Evolutionary conservation across 208 protist genomes (phyloP), one percentile per base, ranked within the genome.

Genomic region (Crithidia mellificae): DNA sequence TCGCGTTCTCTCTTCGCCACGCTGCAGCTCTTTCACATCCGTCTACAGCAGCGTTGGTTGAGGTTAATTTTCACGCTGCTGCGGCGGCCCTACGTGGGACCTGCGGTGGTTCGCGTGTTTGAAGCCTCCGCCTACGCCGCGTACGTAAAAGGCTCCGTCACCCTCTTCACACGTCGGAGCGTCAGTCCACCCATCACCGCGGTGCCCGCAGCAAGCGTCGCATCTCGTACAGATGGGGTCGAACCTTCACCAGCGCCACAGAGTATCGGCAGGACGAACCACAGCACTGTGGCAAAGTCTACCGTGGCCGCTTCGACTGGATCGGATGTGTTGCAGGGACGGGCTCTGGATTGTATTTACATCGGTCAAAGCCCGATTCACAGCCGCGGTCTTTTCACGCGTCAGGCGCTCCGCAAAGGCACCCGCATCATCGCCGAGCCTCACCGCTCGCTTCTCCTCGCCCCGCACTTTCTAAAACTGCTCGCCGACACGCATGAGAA

Each of bases 301-400:
- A n/a, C n/a, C n/a, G n/a, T n/a, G n/a, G n/a, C n/a, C n/a, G n/a
- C n/a, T n/a, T n/a, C n/a, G n/a, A n/a, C n/a, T 14, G n/a, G 25
- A 2, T 19, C 27, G 27, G 7, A 22, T 7, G 27, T 55, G 22
- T 7, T 55, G 27, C 70, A 76, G 9, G 74, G 56, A 24, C 59
- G 63, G 7, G 71, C 76, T 41, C 68, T 87, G 34, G 49, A 63
- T 30, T 80, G 78, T 50, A 34, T 93, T n/a, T 82, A 84, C 61
- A 72, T 93, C 4, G 84, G 84, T n/a, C 39, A 24, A 11, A 93
- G 87, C 53, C n/a, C 25, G 24, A 90, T 93, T 44, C 87, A 93
- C 50, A 80, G 83, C 38, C 79, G 87, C 30, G 87, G 87, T 1
- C 65, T 93, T 44, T 85, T 93, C 61, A 87, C 84, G 0, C 12